Evolutionary conservation across 2,329 filamentous ascomycete genomes (phyloP).

Genomic region (Sclerotinia glacialis): DNA sequence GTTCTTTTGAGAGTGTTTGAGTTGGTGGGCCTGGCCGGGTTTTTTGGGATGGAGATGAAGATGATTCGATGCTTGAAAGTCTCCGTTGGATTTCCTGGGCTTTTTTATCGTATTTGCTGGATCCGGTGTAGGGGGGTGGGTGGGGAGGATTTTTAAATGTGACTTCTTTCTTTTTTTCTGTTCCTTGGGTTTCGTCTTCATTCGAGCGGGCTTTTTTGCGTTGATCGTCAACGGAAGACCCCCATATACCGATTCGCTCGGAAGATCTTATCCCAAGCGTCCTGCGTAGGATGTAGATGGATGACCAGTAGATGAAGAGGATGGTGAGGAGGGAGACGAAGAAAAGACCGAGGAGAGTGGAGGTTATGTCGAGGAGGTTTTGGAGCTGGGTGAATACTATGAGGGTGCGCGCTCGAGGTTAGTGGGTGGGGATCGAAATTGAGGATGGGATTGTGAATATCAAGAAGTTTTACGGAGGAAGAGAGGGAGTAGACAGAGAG

Average conservation of each 20-base stretch:
- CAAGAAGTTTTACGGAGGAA: background rate
- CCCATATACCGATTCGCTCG: background rate
- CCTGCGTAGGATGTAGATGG: background rate
- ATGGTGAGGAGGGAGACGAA: background rate
- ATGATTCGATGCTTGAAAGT: background rate
- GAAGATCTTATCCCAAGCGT: background rate
- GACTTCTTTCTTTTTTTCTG: background rate
- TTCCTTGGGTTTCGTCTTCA: background rate
- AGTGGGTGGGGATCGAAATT: background rate
- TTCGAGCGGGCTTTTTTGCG: background rate
- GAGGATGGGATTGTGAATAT: background rate
- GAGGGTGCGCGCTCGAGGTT: background rate
- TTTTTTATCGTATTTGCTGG: background rate
- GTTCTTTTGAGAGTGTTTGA: background rate
- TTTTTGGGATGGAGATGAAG: background rate
- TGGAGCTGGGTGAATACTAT: slow-evolving; percentile 9
- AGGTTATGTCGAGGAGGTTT: slow-evolving; percentile 19
- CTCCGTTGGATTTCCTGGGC: background rate
- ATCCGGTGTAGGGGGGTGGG: background rate
- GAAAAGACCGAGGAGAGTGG: slow-evolving; percentile 9
- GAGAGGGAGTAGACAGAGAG: background rate
- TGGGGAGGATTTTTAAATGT: background rate
- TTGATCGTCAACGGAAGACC: background rate
- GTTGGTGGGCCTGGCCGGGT: background rate
- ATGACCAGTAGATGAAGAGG: slow-evolving; percentile 14